A percentile compares a stretch with the other conserved stretches of the same genome.
These are phyloP conservation scores for Sutorius australiensis DNA, from an alignment of 768 basidiomycete species.

Conservation along the genomic window DNA sequence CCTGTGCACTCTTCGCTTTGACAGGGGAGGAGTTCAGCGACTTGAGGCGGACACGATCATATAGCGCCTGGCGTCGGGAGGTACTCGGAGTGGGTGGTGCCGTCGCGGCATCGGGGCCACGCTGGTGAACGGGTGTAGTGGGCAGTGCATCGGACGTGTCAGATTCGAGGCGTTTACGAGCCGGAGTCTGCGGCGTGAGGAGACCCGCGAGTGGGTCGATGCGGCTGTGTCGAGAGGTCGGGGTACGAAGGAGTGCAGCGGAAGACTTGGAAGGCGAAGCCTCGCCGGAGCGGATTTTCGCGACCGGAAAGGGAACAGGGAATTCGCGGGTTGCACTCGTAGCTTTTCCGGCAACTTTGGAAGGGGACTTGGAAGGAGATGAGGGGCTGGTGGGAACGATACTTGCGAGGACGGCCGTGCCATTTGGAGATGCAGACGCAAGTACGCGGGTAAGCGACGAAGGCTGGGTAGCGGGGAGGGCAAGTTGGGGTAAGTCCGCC, in stretches of 20 bases:
- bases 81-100: conserved; percentile 67
- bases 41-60: conserved; percentile 73
- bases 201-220: conserved; percentile 33
- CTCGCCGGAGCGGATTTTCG: conserved; percentile 32
- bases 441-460: conserved; percentile 68
- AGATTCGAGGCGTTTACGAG: conserved; percentile 44
- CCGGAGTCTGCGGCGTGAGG: conserved; percentile 36
- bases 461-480: conserved; percentile 43
- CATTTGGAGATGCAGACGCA: conserved; percentile 72
- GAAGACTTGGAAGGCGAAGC: conserved; percentile 46
- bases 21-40: conserved; percentile 67
- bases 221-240: conserved; percentile 46
- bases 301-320: conserved; percentile 44
- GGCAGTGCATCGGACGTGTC: conserved; percentile 41
- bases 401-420: conserved; percentile 30
- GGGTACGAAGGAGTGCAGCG: conserved; percentile 60
- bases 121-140: conserved; percentile 65
- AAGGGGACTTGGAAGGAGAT: conserved; percentile 40
- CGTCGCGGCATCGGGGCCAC: conserved; percentile 50
- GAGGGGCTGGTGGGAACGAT: conserved; percentile 29
- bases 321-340: conserved; percentile 10
- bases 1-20: conserved; percentile 44
- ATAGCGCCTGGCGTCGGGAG: conserved; percentile 74
- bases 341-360: conserved; percentile 33
- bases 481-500: conserved; percentile 61